A percentile compares a stretch with the other conserved stretches of the same genome.
Conservation (phyloP, 257 asterid genomes). For the Prunella vulgaris region DNA sequence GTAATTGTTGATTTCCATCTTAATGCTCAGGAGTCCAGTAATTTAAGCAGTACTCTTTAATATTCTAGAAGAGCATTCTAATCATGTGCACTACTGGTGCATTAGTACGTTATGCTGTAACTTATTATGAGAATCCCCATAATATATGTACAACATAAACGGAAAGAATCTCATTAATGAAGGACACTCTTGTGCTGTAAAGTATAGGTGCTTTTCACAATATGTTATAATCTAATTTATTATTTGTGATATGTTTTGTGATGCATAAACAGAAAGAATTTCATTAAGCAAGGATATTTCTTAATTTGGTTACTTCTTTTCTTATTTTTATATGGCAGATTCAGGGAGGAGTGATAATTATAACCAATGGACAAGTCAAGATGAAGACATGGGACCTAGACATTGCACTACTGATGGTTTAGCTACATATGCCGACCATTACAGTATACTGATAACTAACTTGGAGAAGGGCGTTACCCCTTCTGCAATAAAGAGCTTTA, state of each 20-base stretch:
- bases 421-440: background rate
- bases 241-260: background rate
- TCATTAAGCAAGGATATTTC: background rate
- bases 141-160: background rate
- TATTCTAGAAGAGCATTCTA: background rate
- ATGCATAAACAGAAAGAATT: background rate
- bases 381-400: background rate
- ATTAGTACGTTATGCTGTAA: background rate
- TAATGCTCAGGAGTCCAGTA: background rate
- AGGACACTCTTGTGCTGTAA: background rate
- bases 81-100: background rate
- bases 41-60: background rate
- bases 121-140: background rate
- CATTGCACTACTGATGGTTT: background rate
- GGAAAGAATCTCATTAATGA: background rate
- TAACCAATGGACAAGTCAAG: background rate
- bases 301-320: background rate
- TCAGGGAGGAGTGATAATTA: background rate
- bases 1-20: conserved; percentile 8
- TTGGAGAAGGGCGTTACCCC: conserved; percentile 46
- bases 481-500: conserved; percentile 33
- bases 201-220: background rate
- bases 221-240: background rate
- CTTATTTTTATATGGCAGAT: background rate
- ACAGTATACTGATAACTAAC: conserved; percentile 32